Conservation (phyloP, 2,329 filamentous ascomycete genomes). For the Xylariaceae sp. region DNA sequence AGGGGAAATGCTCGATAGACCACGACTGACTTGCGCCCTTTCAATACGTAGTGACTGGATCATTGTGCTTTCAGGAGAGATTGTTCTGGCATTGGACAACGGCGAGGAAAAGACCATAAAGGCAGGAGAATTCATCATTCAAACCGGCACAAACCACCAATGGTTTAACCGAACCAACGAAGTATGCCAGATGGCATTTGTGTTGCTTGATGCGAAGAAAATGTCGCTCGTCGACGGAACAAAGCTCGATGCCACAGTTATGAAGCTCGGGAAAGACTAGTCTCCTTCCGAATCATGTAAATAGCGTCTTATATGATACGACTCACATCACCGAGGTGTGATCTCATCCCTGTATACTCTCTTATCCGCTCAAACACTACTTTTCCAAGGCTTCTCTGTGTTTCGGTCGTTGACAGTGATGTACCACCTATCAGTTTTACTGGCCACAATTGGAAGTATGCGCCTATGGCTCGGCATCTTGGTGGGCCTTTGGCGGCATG, state of each 20-base stretch:
- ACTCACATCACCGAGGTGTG: conserved; percentile 29
- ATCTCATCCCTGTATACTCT: conserved; percentile 40
- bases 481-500: conserved; percentile 14
- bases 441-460: conserved; percentile 39
- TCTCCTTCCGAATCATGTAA: not conserved
- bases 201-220: conserved; percentile 41
- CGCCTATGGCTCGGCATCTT: conserved; percentile 34
- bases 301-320: conserved; percentile 7
- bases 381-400: conserved; percentile 30
- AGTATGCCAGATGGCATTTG: conserved; percentile 38
- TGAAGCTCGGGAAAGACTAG: not conserved
- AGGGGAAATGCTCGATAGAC: too few relatives aligned
- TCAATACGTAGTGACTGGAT: conserved; percentile 37
- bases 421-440: conserved; percentile 35
- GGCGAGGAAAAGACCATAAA: conserved; percentile 39
- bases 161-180: conserved; percentile 47
- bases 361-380: conserved; percentile 36
- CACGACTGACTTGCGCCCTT: not conserved
- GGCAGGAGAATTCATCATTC: conserved; percentile 40
- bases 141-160: conserved; percentile 43
- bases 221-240: conserved; percentile 37
- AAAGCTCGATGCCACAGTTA: conserved; percentile 35
- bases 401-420: conserved; percentile 18
- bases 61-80: conserved; percentile 38
- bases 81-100: conserved; percentile 40